A percentile compares a stretch with the other conserved stretches of the same genome.
These are phyloP conservation scores for Rosellinia necatrix DNA, from an alignment of 2,329 filamentous ascomycete genomes.

Conservation along the genomic window DNA sequence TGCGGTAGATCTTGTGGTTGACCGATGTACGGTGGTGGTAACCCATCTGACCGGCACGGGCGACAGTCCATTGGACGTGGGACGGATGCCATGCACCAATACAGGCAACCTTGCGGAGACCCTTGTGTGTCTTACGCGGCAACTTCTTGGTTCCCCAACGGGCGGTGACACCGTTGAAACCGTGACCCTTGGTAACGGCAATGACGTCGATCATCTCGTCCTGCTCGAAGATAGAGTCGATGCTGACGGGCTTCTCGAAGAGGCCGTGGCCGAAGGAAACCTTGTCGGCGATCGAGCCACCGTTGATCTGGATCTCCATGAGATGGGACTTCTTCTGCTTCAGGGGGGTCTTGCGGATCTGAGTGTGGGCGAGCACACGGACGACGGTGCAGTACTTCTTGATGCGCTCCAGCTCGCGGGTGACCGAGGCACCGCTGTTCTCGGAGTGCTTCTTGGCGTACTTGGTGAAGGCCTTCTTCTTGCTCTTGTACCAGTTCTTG, in stretches of 20 bases:
- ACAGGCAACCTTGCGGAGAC: slow-evolving; percentile 99
- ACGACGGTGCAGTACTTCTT: slow-evolving; percentile 99
- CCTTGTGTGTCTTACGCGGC: slow-evolving; percentile 99
- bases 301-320: slow-evolving; percentile 99
- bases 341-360: slow-evolving; percentile 98
- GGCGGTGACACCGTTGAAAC: slow-evolving; percentile 94
- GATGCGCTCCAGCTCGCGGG: slow-evolving; percentile 98
- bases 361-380: slow-evolving; percentile 98
- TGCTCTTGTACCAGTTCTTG: slow-evolving; percentile 99
- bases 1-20: slow-evolving; percentile 99
- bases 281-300: slow-evolving; percentile 94
- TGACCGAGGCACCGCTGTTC: slow-evolving; percentile 85
- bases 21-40: slow-evolving; percentile 99
- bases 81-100: slow-evolving; percentile 99
- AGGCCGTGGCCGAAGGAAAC: slow-evolving; percentile 92
- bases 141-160: slow-evolving; percentile 99
- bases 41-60: slow-evolving; percentile 98
- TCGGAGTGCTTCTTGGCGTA: slow-evolving; percentile 99
- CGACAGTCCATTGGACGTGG: slow-evolving; percentile 99
- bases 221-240: slow-evolving; percentile 96
- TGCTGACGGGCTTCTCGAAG: slow-evolving; percentile 98
- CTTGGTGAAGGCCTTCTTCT: slow-evolving; percentile 99
- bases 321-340: slow-evolving; percentile 99
- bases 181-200: slow-evolving; percentile 99
- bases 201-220: slow-evolving; percentile 99